Evolutionary conservation across 495 filamentous ascomycete species (phyloP), one percentile per base, ranked within the genome.

Genomic region (Podospora conica): DNA sequence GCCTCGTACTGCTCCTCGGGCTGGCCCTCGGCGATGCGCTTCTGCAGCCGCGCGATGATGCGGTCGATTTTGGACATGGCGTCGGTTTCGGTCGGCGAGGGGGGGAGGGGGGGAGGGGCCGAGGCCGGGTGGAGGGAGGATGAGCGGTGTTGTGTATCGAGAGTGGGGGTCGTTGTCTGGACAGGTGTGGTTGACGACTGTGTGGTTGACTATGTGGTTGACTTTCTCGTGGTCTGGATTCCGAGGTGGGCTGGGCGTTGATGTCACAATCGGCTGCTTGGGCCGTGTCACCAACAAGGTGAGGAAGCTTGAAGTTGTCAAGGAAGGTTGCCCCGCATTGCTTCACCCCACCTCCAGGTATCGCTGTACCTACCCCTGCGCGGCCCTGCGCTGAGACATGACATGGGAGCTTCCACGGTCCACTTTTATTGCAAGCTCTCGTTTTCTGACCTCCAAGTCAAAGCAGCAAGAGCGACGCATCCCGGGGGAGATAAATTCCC

Each of bases 1-100:
- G 95, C 95, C 84, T 98, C 95, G 80, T 98, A 98, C 68, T 76
- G 74, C 68, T 73, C 72, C 58, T 73, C 74, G 82, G 86, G 97
- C 71, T 91, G 86, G 66, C 95, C 96, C 78, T 95, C 92, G 67
- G 87, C 83, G 77, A 97, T 97, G 74, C 94, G 96, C 78, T 66
- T 67, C 65, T 82, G 79, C 63, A 82, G 77, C 12, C 81, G 79
- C 59, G 80, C 74, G 67, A 82, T 82, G 75, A 82, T 82, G 68
- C 78, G 78, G 53, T 79, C 77, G 71, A 83, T 81, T 71, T 81
- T 82, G 73, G 64, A 59, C 28, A 65, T 15, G 27, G 61, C 59
- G 61, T 66, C 68, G 31, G 31, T 66, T 18, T 55, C 6, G 59
- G 31, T 53, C 3, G 21, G 20, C 12, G 48, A 29, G 53, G 55